Percentiles rank a stretch among this genome's conserved stretches.
Conservation (phyloP, 441 rosid species). For the Adansonia madagascariensis region DNA sequence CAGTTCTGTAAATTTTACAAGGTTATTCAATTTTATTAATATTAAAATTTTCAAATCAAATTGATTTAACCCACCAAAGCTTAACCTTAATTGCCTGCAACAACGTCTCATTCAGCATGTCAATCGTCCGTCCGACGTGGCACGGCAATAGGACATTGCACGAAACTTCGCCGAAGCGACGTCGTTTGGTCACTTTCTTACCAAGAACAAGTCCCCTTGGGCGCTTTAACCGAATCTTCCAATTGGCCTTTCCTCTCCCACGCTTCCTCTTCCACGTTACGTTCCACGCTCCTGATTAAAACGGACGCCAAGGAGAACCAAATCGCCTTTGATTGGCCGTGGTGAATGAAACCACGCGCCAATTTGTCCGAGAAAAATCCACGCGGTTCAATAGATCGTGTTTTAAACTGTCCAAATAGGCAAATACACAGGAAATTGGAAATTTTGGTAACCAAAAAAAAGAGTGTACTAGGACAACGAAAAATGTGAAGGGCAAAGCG, state of each 20-base stretch:
- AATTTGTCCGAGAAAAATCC: not conserved
- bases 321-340: no score
- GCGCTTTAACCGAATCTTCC: constrained; percentile 14
- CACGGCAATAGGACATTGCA: not conserved
- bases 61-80: no score
- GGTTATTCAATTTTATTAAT: no score
- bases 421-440: not conserved
- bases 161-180: constrained; percentile 19
- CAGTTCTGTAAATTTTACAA: no score
- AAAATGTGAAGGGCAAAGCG: not conserved
- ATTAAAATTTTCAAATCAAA: no score
- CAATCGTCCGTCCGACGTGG: not conserved
- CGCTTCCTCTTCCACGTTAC: not conserved
- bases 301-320: no score
- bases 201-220: constrained; percentile 16
- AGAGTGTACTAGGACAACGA: no score
- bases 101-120: no score
- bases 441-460: no score
- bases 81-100: no score
- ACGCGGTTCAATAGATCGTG: constrained; percentile 18
- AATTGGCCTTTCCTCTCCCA: constrained; percentile 4
- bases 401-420: not conserved
- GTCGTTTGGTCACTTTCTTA: not conserved
- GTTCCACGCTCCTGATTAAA: not conserved
- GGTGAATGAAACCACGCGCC: not conserved